Evolutionary conservation across 2,329 filamentous ascomycete genomes (phyloP).

Genomic region (Neofusicoccum parvum): DNA sequence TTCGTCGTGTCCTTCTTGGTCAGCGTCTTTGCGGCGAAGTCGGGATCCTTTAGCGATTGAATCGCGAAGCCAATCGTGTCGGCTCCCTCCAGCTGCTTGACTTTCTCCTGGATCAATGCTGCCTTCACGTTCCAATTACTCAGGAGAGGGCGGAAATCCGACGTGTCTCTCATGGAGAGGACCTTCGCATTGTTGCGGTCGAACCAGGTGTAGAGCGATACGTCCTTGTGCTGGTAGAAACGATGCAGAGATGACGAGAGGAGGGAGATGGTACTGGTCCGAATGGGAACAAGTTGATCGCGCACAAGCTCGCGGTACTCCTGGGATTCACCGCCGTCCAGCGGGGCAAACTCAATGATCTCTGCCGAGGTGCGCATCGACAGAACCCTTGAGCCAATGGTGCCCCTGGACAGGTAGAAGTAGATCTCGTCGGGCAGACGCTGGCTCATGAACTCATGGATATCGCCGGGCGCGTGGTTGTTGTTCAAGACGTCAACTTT

Average conservation of each 20-base stretch:
- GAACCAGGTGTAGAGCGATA: constrained; percentile 83
- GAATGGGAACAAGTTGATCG: constrained; percentile 70
- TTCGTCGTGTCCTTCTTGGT: constrained; percentile 54
- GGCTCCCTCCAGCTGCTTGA: constrained; percentile 26
- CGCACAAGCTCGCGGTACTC: constrained; percentile 82
- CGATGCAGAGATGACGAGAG: constrained; percentile 79
- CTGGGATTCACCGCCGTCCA: constrained; percentile 78
- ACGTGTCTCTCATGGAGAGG: constrained; percentile 61
- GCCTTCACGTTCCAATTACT: constrained; percentile 75
- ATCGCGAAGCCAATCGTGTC: constrained; percentile 51
- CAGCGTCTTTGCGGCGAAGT: constrained; percentile 71
- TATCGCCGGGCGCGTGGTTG: constrained; percentile 75
- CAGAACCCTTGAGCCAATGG: constrained; percentile 77
- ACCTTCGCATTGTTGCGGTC: constrained; percentile 53
- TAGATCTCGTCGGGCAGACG: constrained; percentile 88
- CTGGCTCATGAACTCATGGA: constrained; percentile 88
- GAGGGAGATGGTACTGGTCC: constrained; percentile 75
- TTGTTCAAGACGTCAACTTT: constrained; percentile 73
- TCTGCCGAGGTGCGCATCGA: constrained; percentile 81
- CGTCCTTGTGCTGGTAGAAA: constrained; percentile 78
- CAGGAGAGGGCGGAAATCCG: constrained; percentile 57
- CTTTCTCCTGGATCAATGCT: constrained; percentile 51
- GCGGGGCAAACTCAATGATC: constrained; percentile 76
- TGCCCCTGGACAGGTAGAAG: constrained; percentile 81
- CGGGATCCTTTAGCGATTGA: constrained; percentile 66